Evolutionary conservation across 140 eudicot species (phyloP).

Genomic region (Artemisia princeps): DNA sequence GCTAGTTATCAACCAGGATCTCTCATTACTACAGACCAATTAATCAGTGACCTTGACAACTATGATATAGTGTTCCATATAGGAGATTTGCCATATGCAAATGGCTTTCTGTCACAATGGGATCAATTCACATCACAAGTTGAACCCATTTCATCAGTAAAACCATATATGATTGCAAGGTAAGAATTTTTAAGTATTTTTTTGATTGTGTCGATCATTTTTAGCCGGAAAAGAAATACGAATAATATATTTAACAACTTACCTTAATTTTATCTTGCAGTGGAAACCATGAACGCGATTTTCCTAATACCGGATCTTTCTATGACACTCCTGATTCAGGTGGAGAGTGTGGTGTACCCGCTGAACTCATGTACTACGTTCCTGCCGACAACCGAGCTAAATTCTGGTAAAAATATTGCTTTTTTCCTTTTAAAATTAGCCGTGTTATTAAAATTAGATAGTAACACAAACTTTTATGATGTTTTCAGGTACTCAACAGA

Average conservation of each 20-base stretch:
- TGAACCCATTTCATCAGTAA: conserved; percentile 12
- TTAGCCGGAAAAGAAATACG: neutral
- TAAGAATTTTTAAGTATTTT: neutral
- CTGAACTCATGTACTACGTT: conserved; percentile 9
- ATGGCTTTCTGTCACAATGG: conserved; percentile 19
- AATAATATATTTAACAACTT: too few relatives aligned
- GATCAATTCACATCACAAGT: conserved; percentile 20
- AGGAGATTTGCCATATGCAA: conserved; percentile 17
- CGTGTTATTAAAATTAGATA: too few relatives aligned
- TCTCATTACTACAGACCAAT: conserved; percentile 14
- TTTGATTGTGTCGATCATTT: neutral
- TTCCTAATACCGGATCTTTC: conserved; percentile 15
- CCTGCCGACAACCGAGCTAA: conserved; percentile 19
- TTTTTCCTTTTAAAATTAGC: too few relatives aligned
- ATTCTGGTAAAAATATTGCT: neutral
- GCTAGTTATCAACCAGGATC: conserved; percentile 13
- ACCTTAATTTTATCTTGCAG: neutral
- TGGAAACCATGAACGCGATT: conserved; percentile 21
- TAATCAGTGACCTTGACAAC: neutral
- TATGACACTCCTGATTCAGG: conserved; percentile 17
- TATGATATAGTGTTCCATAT: conserved; percentile 11
- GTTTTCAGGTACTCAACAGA: conserved; percentile 6
- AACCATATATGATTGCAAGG: conserved; percentile 16
- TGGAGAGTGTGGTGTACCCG: conserved; percentile 13
- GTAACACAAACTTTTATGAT: neutral